Evolutionary conservation across 192 early-diverging fungal species (phyloP).

Genomic region (Ambispora gerdemannii): DNA sequence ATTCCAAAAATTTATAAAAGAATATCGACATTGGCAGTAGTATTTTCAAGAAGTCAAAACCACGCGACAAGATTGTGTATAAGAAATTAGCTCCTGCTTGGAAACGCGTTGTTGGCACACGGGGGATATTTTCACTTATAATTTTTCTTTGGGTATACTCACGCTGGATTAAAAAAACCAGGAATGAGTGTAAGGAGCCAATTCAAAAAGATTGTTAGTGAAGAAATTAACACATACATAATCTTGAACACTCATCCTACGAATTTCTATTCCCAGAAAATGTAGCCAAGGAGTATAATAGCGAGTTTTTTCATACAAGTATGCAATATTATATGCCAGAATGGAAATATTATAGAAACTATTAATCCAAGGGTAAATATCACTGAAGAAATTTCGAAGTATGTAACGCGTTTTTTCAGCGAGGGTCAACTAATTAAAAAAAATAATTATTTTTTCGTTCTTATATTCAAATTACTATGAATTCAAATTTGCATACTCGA

Average conservation of each 20-base stretch:
- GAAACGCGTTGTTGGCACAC: conserved; percentile 13
- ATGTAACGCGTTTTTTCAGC: background rate
- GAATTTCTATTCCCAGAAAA: conserved; percentile 71
- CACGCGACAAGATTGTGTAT: conserved; percentile 47
- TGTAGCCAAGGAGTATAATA: conserved; percentile 85
- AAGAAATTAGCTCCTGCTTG: conserved; percentile 29
- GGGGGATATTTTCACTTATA: background rate
- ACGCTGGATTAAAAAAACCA: conserved; percentile 28
- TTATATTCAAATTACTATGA: background rate
- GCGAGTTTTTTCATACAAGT: conserved; percentile 79
- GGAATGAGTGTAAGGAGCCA: background rate
- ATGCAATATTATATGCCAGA: conserved; percentile 70
- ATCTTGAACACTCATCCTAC: conserved; percentile 77
- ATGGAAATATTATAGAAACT: conserved; percentile 63
- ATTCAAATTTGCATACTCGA: conserved; percentile 1
- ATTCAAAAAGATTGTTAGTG: too few species aligned
- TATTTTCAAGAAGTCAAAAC: conserved; percentile 71
- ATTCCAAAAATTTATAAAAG: conserved; percentile 92
- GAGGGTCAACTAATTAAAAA: background rate
- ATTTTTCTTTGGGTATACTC: conserved; percentile 5
- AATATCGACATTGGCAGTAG: conserved; percentile 87
- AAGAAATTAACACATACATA: conserved; percentile 72
- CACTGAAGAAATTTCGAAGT: conserved; percentile 31
- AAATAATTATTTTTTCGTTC: background rate
- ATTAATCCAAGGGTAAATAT: conserved; percentile 72